phyloP scores from a whole-genome alignment of 2,329 filamentous ascomycete genomes.

The Diatrype stigma region DNA sequence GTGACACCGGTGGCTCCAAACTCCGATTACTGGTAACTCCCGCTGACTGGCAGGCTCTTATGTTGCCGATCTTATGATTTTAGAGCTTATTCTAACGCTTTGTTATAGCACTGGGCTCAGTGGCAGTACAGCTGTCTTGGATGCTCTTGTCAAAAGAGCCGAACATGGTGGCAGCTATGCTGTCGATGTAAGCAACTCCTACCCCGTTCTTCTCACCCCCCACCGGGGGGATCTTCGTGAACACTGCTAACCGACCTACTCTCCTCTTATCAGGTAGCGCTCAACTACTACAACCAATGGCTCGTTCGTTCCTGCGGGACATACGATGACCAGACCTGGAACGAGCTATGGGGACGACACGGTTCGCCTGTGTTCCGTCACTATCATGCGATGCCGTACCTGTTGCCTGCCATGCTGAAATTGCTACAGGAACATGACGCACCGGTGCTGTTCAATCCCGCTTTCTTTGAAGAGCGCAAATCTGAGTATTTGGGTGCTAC shows the following conservation, averaged over 20 bases:
- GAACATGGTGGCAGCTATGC: slow-evolving; percentile 35
- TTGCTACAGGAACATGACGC: slow-evolving; percentile 35
- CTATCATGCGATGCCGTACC: slow-evolving; percentile 43
- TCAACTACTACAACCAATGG: slow-evolving; percentile 41
- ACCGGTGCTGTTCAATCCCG: slow-evolving; percentile 37
- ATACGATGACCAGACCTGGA: slow-evolving; percentile 27
- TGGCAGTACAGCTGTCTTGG: slow-evolving; percentile 36
- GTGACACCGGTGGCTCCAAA: slow-evolving; percentile 28
- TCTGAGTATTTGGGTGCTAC: slow-evolving; percentile 26
- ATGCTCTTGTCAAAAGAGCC: slow-evolving; percentile 35
- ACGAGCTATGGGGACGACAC: slow-evolving; percentile 24
- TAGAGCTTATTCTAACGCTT: not conserved
- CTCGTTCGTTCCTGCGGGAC: slow-evolving; percentile 33
- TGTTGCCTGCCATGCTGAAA: slow-evolving; percentile 35
- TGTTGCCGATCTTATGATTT: not conserved
- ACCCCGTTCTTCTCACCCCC: too few relatives aligned
- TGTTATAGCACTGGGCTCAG: slow-evolving; percentile 34
- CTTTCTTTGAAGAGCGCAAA: slow-evolving; percentile 40
- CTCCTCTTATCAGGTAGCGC: slow-evolving; percentile 18
- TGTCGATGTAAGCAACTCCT: slow-evolving; percentile 33
- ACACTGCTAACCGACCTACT: too few relatives aligned
- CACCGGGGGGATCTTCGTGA: too few relatives aligned
- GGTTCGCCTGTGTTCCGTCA: slow-evolving; percentile 45
- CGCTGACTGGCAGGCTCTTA: not conserved
- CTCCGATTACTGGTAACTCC: slow-evolving; percentile 23